Percentiles rank a stretch among this genome's conserved stretches.
Conservation (phyloP, 2,329 filamentous ascomycete species). For the Conoideocrella luteorostrata region DNA sequence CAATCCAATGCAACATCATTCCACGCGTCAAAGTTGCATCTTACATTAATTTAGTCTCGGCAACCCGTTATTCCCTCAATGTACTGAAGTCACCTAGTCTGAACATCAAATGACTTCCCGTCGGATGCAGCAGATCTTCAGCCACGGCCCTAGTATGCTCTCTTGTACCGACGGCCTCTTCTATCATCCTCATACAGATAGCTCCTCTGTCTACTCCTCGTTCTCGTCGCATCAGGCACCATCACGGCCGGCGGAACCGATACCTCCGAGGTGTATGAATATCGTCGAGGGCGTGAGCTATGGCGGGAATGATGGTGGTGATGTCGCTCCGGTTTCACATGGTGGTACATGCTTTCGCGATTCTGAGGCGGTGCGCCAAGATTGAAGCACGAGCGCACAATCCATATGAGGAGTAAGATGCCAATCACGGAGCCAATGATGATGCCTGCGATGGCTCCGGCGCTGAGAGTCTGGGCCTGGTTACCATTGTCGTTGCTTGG, state of each 20-base stretch:
- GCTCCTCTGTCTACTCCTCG: neutral
- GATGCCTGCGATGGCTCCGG: slow-evolving; percentile 46
- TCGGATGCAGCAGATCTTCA: too few species aligned
- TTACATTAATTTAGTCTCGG: too few species aligned
- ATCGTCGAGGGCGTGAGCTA: slow-evolving; percentile 5
- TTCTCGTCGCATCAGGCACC: neutral
- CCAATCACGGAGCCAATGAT: slow-evolving; percentile 42
- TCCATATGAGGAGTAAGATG: slow-evolving; percentile 39
- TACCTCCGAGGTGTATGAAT: neutral
- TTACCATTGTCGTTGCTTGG: slow-evolving; percentile 12
- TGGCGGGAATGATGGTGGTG: slow-evolving; percentile 15
- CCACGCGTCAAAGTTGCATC: too few species aligned
- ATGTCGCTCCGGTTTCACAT: slow-evolving; percentile 17
- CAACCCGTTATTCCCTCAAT: too few species aligned
- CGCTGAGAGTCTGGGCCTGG: slow-evolving; percentile 27
- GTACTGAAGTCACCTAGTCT: too few species aligned
- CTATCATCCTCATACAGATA: neutral
- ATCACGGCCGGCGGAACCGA: neutral
- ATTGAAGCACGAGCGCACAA: slow-evolving; percentile 39
- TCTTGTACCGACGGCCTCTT: slow-evolving; percentile 2
- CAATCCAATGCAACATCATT: too few species aligned
- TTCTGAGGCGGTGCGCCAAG: slow-evolving; percentile 29
- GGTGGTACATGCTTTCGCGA: slow-evolving; percentile 26
- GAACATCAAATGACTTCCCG: too few species aligned
- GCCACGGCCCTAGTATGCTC: slow-evolving; percentile 10